Percentiles rank a stretch among this genome's conserved stretches.
phyloP scores from a whole-genome alignment of 345 rosid genomes.

The Rubroshorea leprosula region DNA sequence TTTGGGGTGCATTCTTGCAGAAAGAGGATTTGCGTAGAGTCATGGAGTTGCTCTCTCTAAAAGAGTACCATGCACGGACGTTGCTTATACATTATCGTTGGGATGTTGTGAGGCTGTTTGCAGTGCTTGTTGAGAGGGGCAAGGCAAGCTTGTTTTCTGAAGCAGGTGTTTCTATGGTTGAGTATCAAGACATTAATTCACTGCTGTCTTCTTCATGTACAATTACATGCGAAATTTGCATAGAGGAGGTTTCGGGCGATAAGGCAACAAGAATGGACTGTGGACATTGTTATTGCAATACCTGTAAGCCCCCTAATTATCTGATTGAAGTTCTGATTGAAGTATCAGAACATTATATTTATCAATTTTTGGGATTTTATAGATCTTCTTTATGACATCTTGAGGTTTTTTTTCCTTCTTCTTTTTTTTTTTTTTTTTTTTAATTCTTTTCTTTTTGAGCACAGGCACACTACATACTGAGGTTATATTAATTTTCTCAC shows the following conservation, averaged over 20 bases:
- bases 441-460: too few relatives aligned
- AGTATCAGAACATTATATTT: not conserved
- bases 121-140: slow-evolving; percentile 65
- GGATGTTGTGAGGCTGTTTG: slow-evolving; percentile 68
- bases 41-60: slow-evolving; percentile 69
- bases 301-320: slow-evolving; percentile 39
- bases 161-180: slow-evolving; percentile 68
- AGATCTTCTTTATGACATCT: not conserved
- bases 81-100: slow-evolving; percentile 77
- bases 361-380: not conserved
- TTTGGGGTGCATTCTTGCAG: slow-evolving; percentile 23
- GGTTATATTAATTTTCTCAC: not conserved
- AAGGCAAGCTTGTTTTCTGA: slow-evolving; percentile 46
- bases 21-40: slow-evolving; percentile 60
- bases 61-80: slow-evolving; percentile 81
- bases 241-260: slow-evolving; percentile 55
- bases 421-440: too few relatives aligned
- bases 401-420: too few relatives aligned
- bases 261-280: slow-evolving; percentile 75
- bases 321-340: not conserved
- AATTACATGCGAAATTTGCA: slow-evolving; percentile 66
- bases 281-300: slow-evolving; percentile 73
- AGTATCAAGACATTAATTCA: slow-evolving; percentile 24
- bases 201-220: slow-evolving; percentile 21
- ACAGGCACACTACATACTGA: not conserved